Conservation (phyloP, 2,329 filamentous ascomycete species). For the Paracamarosporium sp. region DNA sequence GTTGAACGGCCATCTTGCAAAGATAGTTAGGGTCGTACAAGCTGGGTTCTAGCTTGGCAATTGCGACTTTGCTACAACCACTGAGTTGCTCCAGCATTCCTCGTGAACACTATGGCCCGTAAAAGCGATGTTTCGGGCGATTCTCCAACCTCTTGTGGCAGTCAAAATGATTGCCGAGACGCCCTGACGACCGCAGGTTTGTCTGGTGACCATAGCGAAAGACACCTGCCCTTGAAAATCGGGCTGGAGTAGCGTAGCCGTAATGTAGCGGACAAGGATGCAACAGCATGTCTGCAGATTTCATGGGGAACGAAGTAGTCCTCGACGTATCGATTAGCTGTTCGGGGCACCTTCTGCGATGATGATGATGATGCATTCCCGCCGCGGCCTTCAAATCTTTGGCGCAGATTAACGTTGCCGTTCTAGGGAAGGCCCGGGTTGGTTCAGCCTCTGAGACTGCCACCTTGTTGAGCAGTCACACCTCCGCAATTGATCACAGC, state of each 20-base stretch:
- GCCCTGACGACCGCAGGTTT: not conserved
- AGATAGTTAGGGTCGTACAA: too few species aligned
- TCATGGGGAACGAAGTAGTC: not conserved
- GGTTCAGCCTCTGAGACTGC: not conserved
- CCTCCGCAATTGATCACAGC: not conserved
- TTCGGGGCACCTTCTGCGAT: not conserved
- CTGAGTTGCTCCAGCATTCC: not conserved
- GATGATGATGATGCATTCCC: not conserved
- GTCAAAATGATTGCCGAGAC: not conserved
- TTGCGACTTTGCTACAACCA: not conserved
- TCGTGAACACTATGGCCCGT: not conserved
- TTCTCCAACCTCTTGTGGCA: not conserved
- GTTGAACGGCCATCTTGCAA: too few species aligned
- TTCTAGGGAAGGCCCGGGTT: constrained; percentile 1
- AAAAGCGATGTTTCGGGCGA: not conserved
- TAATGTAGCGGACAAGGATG: not conserved
- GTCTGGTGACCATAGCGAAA: constrained; percentile 8
- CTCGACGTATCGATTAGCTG: not conserved
- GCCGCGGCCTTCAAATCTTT: not conserved
- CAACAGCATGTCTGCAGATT: not conserved
- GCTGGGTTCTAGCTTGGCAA: not conserved
- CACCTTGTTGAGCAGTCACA: constrained; percentile 1
- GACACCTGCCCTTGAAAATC: constrained; percentile 11
- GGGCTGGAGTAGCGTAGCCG: not conserved
- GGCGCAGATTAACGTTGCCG: constrained; percentile 2